phyloP scores from a whole-genome alignment of 495 filamentous ascomycete species.

The Penicillium cinerascens region DNA sequence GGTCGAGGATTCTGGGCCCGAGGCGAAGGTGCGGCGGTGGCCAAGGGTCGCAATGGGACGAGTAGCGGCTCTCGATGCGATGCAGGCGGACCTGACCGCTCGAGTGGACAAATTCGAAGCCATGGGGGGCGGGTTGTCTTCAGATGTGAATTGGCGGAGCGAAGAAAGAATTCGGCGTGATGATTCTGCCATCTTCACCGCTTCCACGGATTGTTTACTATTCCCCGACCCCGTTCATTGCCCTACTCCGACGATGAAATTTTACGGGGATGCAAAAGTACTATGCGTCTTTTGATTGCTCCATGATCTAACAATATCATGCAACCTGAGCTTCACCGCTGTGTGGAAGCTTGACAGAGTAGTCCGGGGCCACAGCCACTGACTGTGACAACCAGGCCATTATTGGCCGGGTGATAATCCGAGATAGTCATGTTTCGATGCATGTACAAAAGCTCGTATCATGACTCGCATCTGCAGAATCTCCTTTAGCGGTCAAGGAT shows the following conservation, averaged over 20 bases:
- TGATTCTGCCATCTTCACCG: slow-evolving; percentile 21
- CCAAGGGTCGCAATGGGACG: slow-evolving; percentile 14
- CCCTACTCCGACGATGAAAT: too few species aligned
- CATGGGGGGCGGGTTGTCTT: slow-evolving; percentile 28
- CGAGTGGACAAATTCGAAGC: slow-evolving; percentile 36
- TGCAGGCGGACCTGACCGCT: slow-evolving; percentile 35
- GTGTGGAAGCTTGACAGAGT: neutral
- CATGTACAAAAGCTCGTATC: slow-evolving; percentile 5
- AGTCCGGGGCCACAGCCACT: neutral
- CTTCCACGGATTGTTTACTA: neutral
- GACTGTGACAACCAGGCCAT: neutral
- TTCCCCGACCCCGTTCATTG: neutral
- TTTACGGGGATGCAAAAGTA: too few species aligned
- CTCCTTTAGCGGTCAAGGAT: slow-evolving; percentile 14
- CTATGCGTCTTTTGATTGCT: slow-evolving; percentile 5
- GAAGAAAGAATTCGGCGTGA: slow-evolving; percentile 31
- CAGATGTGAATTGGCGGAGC: slow-evolving; percentile 4
- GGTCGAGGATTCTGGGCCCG: slow-evolving; percentile 21
- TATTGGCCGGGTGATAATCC: slow-evolving; percentile 3
- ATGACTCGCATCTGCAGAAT: slow-evolving; percentile 10
- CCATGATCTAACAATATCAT: neutral
- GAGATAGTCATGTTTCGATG: slow-evolving; percentile 8
- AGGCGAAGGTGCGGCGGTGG: slow-evolving; percentile 26
- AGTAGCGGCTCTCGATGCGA: slow-evolving; percentile 21
- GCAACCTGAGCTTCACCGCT: slow-evolving; percentile 22